Conservation (phyloP, 768 basidiomycete species). For the Holtermannia corniformis region DNA sequence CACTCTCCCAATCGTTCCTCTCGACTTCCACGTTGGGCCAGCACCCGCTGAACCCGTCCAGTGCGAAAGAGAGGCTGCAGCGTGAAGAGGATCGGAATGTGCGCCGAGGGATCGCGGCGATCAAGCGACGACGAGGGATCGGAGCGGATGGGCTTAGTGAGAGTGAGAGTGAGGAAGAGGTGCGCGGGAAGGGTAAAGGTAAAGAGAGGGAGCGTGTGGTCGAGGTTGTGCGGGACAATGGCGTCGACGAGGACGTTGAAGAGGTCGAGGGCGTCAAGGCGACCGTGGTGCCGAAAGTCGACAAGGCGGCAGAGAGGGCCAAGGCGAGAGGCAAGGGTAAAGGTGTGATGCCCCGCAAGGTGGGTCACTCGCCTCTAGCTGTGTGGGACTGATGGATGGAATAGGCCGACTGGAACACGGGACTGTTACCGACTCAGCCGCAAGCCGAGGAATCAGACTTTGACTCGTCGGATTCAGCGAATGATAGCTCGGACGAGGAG, state of each 20-base stretch:
- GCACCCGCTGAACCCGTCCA: conserved; percentile 28
- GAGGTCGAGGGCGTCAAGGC: conserved; percentile 10
- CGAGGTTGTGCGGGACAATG: conserved; percentile 8
- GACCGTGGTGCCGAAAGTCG: conserved; percentile 6
- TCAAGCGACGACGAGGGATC: conserved; percentile 11
- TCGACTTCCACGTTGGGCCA: conserved; percentile 36
- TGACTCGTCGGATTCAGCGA: conserved; percentile 27
- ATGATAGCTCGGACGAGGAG: conserved; percentile 11
- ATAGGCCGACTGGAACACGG: conserved; percentile 23
- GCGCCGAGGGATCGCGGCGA: conserved; percentile 28
- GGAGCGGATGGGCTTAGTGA: conserved; percentile 7
- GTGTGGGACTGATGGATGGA: background rate
- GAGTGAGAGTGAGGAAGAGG: conserved; percentile 27
- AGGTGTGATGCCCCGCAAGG: conserved; percentile 17
- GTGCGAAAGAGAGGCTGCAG: conserved; percentile 29
- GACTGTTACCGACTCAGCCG: conserved; percentile 20
- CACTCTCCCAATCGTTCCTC: conserved; percentile 19
- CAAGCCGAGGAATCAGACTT: conserved; percentile 22
- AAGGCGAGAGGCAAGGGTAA: conserved; percentile 7
- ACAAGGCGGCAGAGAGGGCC: conserved; percentile 8
- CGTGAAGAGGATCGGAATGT: conserved; percentile 33
- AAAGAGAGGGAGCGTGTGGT: conserved; percentile 25
- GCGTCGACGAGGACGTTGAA: conserved; percentile 2
- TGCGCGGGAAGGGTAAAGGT: conserved; percentile 13
- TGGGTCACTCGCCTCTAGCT: conserved; percentile 3